These are phyloP conservation scores for Ocimum tenuiflorum DNA, from an alignment of 257 asterid genomes.

Conservation along the genomic window DNA sequence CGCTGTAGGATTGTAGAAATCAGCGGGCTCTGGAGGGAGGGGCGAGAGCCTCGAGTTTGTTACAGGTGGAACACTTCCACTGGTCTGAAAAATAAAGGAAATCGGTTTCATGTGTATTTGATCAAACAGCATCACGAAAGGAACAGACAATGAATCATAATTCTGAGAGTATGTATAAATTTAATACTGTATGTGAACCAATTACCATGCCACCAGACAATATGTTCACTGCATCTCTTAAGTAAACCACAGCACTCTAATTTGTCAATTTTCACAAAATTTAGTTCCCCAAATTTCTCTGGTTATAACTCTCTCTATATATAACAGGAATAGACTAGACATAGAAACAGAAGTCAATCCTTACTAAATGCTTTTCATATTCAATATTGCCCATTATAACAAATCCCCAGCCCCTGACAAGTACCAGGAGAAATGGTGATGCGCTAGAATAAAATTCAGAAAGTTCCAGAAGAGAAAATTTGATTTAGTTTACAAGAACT, in stretches of 20 bases:
- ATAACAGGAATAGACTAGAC: background rate
- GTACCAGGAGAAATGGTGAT: background rate
- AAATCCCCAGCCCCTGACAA: background rate
- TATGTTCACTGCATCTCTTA: background rate
- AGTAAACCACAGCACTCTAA: background rate
- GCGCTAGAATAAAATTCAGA: background rate
- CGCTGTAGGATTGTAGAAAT: conserved; percentile 75
- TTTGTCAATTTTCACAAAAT: background rate
- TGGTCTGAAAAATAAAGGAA: conserved; percentile 35
- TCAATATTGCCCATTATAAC: background rate
- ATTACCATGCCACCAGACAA: background rate
- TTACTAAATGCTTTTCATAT: background rate
- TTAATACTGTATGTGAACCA: background rate
- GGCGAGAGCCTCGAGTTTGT: conserved; percentile 89
- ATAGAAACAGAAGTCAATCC: background rate
- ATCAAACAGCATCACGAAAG: background rate
- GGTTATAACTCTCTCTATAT: background rate
- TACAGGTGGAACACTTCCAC: conserved; percentile 72
- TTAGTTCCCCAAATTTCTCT: background rate
- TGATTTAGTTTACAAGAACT: background rate
- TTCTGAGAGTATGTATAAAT: background rate
- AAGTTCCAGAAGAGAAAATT: background rate
- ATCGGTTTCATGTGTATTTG: background rate
- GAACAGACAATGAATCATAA: background rate
- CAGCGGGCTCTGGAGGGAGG: conserved; percentile 96